Evolutionary conservation across 1,139 yeast genomes (phyloP).

Genomic region (Suhomyces anneliseae): DNA sequence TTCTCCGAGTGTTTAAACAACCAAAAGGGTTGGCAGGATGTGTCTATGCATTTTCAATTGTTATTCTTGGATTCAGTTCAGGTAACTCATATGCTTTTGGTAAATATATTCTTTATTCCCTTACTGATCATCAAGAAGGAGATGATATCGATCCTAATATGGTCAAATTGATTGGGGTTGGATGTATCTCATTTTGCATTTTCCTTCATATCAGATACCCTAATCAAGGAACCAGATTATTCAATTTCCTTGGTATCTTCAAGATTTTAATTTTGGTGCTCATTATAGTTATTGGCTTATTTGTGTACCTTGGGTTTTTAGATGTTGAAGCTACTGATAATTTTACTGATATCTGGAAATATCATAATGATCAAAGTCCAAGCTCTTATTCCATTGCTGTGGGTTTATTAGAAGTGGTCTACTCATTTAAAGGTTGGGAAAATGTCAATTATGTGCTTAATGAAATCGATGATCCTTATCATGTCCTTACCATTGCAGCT

Average conservation of each 20-base stretch:
- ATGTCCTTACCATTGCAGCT: conserved; percentile 68
- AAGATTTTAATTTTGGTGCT: conserved; percentile 42
- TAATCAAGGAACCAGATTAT: conserved; percentile 42
- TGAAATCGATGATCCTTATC: conserved; percentile 56
- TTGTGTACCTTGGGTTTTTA: conserved; percentile 29
- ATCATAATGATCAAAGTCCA: conserved; percentile 17
- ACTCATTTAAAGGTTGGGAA: conserved; percentile 47
- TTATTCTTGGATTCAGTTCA: conserved; percentile 48
- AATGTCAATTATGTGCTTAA: conserved; percentile 46
- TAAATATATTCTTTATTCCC: conserved; percentile 44
- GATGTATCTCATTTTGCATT: conserved; percentile 42
- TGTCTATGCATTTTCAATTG: conserved; percentile 49
- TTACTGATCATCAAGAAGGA: conserved; percentile 23
- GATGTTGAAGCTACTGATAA: conserved; percentile 25
- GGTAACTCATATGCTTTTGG: conserved; percentile 56
- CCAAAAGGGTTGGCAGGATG: conserved; percentile 43
- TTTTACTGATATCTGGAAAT: conserved; percentile 31
- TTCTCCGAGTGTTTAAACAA: conserved; percentile 39
- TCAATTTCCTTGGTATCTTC: conserved; percentile 45
- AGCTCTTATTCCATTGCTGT: conserved; percentile 39
- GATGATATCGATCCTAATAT: conserved; percentile 15
- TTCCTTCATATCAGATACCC: conserved; percentile 41
- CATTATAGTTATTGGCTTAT: conserved; percentile 39
- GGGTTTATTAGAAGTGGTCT: conserved; percentile 41
- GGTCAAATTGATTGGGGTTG: conserved; percentile 46